Conservation (phyloP, 495 filamentous ascomycete genomes). For the Poronia punctata region DNA sequence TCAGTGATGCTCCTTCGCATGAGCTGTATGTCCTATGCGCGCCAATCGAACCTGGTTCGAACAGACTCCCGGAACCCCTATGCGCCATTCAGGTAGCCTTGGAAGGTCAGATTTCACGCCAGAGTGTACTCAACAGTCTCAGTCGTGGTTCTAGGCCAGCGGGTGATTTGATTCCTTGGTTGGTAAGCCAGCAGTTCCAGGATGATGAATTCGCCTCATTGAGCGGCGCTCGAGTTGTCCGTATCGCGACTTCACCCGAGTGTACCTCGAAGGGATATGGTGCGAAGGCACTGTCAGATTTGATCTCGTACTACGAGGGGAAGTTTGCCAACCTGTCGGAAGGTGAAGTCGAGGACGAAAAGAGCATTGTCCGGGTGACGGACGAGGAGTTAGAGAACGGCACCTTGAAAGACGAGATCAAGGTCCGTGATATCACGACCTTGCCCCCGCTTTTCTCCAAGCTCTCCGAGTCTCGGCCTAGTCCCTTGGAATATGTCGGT, state of each 20-base stretch:
- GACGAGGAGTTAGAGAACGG: constrained; percentile 75
- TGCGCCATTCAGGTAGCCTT: constrained; percentile 93
- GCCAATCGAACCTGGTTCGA: constrained; percentile 68
- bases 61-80: constrained; percentile 82
- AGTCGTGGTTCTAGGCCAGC: constrained; percentile 84
- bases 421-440: constrained; percentile 78
- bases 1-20: constrained; percentile 96
- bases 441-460: constrained; percentile 93
- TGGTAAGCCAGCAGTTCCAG: constrained; percentile 97
- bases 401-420: constrained; percentile 79
- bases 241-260: constrained; percentile 95
- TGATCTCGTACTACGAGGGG: constrained; percentile 90
- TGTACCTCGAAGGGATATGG: constrained; percentile 91
- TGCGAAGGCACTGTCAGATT: constrained; percentile 73
- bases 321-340: constrained; percentile 82
- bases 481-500: constrained; percentile 82
- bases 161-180: constrained; percentile 96
- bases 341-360: constrained; percentile 37
- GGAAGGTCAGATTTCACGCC: constrained; percentile 88
- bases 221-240: constrained; percentile 85
- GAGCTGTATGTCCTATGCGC: constrained; percentile 93
- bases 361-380: constrained; percentile 69
- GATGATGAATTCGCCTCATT: constrained; percentile 93
- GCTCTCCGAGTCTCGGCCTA: constrained; percentile 74
- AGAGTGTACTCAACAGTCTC: constrained; percentile 83